Conservation (phyloP, 208 protist species). For the Crithidia brevicula region DNA sequence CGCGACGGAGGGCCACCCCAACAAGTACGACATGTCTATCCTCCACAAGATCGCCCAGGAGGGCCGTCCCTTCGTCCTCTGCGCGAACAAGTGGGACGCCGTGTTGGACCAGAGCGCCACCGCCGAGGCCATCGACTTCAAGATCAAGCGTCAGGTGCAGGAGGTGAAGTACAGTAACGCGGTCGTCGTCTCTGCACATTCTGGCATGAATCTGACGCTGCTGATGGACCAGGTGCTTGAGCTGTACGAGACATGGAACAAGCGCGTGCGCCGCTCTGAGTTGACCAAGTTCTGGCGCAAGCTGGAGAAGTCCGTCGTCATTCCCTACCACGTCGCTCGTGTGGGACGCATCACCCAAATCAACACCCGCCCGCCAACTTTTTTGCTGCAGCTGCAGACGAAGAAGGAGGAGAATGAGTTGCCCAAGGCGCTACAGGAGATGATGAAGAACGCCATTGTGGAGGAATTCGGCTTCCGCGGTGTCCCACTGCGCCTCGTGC, state of each 20-base stretch:
- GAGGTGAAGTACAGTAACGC: conserved; percentile 92
- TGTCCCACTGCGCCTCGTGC: conserved; percentile 88
- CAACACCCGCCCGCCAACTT: conserved; percentile 86
- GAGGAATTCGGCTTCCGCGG: conserved; percentile 92
- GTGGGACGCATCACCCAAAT: conserved; percentile 88
- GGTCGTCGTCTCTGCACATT: conserved; percentile 88
- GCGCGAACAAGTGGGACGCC: conserved; percentile 94
- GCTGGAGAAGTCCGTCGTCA: conserved; percentile 89
- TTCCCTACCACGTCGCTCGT: conserved; percentile 88
- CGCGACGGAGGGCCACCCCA: conserved; percentile 91
- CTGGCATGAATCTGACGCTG: conserved; percentile 88
- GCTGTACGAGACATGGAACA: conserved; percentile 93
- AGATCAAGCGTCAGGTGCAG: conserved; percentile 91
- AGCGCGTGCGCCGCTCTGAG: conserved; percentile 77
- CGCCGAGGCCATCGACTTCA: conserved; percentile 93
- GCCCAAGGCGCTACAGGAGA: conserved; percentile 80
- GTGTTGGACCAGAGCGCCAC: conserved; percentile 89
- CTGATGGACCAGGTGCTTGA: conserved; percentile 86
- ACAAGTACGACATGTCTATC: conserved; percentile 93
- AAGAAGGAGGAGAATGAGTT: conserved; percentile 85
- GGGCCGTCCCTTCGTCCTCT: conserved; percentile 88
- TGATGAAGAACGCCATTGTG: conserved; percentile 92
- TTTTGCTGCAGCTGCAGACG: conserved; percentile 89
- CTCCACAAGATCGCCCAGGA: conserved; percentile 85
- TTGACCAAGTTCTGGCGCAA: conserved; percentile 92